Evolutionary conservation across 768 basidiomycete genomes (phyloP).

Genomic region (Tylopilus subfusipes): DNA sequence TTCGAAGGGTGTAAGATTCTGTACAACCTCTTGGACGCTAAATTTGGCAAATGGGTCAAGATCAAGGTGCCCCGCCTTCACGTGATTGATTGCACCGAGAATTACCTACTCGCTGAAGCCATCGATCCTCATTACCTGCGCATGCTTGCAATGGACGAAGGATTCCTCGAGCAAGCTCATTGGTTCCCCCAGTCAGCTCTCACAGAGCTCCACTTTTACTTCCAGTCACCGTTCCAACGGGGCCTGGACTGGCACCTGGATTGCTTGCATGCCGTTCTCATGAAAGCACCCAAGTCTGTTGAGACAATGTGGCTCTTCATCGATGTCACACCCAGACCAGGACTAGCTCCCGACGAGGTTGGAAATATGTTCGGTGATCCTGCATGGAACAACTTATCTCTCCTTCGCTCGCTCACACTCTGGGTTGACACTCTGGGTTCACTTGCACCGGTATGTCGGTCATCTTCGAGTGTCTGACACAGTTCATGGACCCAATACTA

Average conservation of each 20-base stretch:
- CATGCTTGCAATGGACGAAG: background rate
- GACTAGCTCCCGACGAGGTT: background rate
- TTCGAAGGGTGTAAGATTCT: conserved; percentile 7
- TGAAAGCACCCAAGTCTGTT: background rate
- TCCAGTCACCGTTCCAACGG: background rate
- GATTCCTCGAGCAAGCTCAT: background rate
- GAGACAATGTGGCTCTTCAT: background rate
- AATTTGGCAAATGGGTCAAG: background rate
- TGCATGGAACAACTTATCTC: background rate
- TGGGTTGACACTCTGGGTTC: rapidly evolving
- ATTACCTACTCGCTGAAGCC: background rate
- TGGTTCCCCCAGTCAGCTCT: background rate
- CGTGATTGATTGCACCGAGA: background rate
- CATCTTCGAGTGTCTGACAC: background rate
- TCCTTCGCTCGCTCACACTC: conserved; percentile 11
- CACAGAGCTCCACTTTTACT: background rate
- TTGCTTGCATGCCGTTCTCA: background rate
- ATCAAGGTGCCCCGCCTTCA: conserved; percentile 9
- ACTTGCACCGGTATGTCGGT: background rate
- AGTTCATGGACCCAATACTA: background rate
- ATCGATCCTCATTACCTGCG: background rate
- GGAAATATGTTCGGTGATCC: background rate
- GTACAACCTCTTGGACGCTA: background rate
- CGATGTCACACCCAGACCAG: rapidly evolving
- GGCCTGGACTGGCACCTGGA: background rate